Evolutionary conservation across 2,329 filamentous ascomycete genomes (phyloP).

Genomic region (Cercospora beticola): DNA sequence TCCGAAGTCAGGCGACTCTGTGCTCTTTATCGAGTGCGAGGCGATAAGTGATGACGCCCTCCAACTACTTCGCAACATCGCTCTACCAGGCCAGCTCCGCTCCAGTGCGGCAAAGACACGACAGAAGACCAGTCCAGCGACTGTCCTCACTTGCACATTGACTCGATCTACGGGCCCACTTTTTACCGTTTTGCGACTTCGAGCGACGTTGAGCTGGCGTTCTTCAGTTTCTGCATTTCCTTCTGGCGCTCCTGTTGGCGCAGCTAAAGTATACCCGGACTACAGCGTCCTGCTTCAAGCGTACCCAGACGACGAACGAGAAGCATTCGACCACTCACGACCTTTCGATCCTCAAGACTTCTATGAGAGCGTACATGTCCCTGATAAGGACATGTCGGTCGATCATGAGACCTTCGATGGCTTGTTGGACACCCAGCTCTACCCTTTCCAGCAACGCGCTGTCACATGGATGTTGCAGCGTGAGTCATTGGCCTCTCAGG

Average conservation of each 20-base stretch:
- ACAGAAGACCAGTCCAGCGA: constrained; percentile 22
- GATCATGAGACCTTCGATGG: constrained; percentile 16
- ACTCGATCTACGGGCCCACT: constrained; percentile 29
- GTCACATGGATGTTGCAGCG: constrained; percentile 68
- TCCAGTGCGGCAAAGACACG: not conserved
- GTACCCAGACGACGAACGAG: constrained; percentile 28
- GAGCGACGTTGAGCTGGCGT: constrained; percentile 33
- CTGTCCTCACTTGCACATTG: constrained; percentile 26
- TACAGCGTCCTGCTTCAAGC: constrained; percentile 29
- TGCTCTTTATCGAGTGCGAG: constrained; percentile 29
- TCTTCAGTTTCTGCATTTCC: constrained; percentile 37
- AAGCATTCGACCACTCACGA: constrained; percentile 26
- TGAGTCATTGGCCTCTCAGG: constrained; percentile 51
- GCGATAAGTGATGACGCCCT: constrained; percentile 19
- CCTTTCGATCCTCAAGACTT: constrained; percentile 58
- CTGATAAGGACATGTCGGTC: constrained; percentile 44
- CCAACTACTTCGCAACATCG: constrained; percentile 23
- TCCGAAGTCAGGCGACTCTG: constrained; percentile 17
- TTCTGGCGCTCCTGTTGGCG: constrained; percentile 26
- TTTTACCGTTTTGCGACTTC: constrained; percentile 31
- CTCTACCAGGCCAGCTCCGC: constrained; percentile 21
- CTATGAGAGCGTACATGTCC: constrained; percentile 67
- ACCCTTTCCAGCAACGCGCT: constrained; percentile 70
- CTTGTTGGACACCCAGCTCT: constrained; percentile 49
- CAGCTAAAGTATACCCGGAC: constrained; percentile 31